These are phyloP conservation scores for Cercophora newfieldiana DNA, from an alignment of 495 filamentous ascomycete genomes.

Conservation along the genomic window DNA sequence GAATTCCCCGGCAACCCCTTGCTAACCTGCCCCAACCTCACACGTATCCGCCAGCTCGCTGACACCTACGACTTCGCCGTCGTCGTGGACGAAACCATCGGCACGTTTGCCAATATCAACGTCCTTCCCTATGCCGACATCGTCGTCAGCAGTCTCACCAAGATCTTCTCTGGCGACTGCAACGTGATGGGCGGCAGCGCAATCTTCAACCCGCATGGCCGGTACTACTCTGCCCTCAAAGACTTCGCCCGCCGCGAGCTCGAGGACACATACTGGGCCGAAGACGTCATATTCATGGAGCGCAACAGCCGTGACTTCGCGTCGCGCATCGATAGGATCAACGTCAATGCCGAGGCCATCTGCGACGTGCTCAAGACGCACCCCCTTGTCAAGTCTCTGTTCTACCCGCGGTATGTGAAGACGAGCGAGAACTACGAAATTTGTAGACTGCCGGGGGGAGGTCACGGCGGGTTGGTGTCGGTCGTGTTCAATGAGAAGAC, in stretches of 20 bases:
- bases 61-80: slow-evolving; percentile 86
- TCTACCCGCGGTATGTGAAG: slow-evolving; percentile 80
- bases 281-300: slow-evolving; percentile 92
- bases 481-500: slow-evolving; percentile 69
- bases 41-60: slow-evolving; percentile 74
- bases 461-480: slow-evolving; percentile 88
- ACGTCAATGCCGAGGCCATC: slow-evolving; percentile 81
- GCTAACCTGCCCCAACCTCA: slow-evolving; percentile 78
- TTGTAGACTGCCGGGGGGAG: slow-evolving; percentile 71
- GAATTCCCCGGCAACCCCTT: slow-evolving; percentile 95
- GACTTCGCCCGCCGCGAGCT: slow-evolving; percentile 59
- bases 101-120: slow-evolving; percentile 94
- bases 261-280: slow-evolving; percentile 90
- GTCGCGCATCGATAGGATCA: slow-evolving; percentile 78
- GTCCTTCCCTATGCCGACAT: slow-evolving; percentile 87
- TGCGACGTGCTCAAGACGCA: slow-evolving; percentile 61
- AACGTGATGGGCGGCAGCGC: slow-evolving; percentile 96
- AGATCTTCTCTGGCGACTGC: slow-evolving; percentile 94
- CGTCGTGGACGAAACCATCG: slow-evolving; percentile 93
- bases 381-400: slow-evolving; percentile 71
- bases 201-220: slow-evolving; percentile 78
- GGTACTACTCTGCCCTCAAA: slow-evolving; percentile 70
- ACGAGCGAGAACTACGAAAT: slow-evolving; percentile 73
- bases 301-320: slow-evolving; percentile 93
- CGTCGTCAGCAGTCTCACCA: slow-evolving; percentile 90